These are phyloP conservation scores for Yamadazyma atmosphaerica DNA, from an alignment of 1,139 yeast genomes.

Conservation along the genomic window DNA sequence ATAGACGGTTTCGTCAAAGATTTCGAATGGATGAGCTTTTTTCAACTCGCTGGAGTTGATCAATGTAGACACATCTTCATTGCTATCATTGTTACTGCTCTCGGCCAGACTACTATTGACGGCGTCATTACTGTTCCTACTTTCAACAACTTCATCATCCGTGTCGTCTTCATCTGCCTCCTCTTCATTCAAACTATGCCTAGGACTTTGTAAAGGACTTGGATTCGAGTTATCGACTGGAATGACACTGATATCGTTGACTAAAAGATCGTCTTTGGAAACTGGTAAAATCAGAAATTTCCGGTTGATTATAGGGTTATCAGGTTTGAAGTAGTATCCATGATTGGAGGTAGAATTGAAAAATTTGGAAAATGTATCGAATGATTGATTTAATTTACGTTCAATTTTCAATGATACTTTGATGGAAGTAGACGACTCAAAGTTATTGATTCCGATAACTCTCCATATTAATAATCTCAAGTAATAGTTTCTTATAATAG, in stretches of 20 bases:
- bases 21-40: slow-evolving; percentile 66
- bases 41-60: slow-evolving; percentile 35
- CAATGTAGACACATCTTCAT: slow-evolving; percentile 11
- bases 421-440: slow-evolving; percentile 35
- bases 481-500: slow-evolving; percentile 70
- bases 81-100: neutral
- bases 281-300: slow-evolving; percentile 47
- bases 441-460: slow-evolving; percentile 50
- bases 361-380: slow-evolving; percentile 20
- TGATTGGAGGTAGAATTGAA: slow-evolving; percentile 12
- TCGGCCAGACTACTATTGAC: slow-evolving; percentile 5
- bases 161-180: slow-evolving; percentile 15
- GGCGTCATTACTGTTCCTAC: slow-evolving; percentile 3
- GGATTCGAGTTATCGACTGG: neutral
- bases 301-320: slow-evolving; percentile 53
- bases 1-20: slow-evolving; percentile 76
- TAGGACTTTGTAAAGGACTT: neutral
- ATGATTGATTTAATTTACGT: slow-evolving; percentile 26
- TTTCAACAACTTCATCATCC: slow-evolving; percentile 6
- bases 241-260: slow-evolving; percentile 9
- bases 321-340: slow-evolving; percentile 35
- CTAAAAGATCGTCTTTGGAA: slow-evolving; percentile 27
- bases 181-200: slow-evolving; percentile 1
- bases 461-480: slow-evolving; percentile 71
- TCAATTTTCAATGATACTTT: slow-evolving; percentile 32